Percentiles rank a stretch among this genome's conserved stretches.
phyloP scores from a whole-genome alignment of 306 rosid genomes.

The Cucumis melo region DNA sequence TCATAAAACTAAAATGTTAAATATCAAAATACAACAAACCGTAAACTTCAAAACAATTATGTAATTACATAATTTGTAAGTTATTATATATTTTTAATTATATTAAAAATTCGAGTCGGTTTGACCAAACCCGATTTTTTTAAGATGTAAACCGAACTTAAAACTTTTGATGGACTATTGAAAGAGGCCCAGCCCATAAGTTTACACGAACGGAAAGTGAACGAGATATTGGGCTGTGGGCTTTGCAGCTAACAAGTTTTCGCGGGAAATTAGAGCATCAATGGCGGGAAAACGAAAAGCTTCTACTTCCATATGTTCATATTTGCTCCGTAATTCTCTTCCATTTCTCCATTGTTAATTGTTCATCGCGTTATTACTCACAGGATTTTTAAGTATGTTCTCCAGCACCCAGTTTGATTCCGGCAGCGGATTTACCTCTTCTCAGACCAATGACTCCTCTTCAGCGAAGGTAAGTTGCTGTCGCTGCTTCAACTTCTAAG shows the following conservation, averaged over 20 bases:
- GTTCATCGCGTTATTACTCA: conserved; percentile 5
- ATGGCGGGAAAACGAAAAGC: conserved; percentile 34
- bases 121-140: too few relatives aligned
- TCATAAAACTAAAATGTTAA: too few relatives aligned
- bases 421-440: conserved; percentile 51
- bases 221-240: background rate
- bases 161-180: too few relatives aligned
- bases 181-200: background rate
- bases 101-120: too few relatives aligned
- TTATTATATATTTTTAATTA: too few relatives aligned
- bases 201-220: background rate
- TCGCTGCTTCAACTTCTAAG: conserved; percentile 3
- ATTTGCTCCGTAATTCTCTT: background rate
- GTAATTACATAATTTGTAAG: too few relatives aligned
- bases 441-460: conserved; percentile 52
- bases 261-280: conserved; percentile 27
- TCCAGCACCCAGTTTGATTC: conserved; percentile 61
- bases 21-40: too few relatives aligned
- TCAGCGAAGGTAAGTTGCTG: conserved; percentile 34
- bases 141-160: too few relatives aligned
- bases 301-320: conserved; percentile 2
- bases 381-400: conserved; percentile 46
- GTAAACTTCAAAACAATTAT: too few relatives aligned
- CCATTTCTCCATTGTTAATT: background rate
- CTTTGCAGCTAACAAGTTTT: background rate